A percentile compares a stretch with the other conserved stretches of the same genome.
Evolutionary conservation across 1,284 basidiomycete genomes (phyloP).

Genomic region (Athelia psychrophila): DNA sequence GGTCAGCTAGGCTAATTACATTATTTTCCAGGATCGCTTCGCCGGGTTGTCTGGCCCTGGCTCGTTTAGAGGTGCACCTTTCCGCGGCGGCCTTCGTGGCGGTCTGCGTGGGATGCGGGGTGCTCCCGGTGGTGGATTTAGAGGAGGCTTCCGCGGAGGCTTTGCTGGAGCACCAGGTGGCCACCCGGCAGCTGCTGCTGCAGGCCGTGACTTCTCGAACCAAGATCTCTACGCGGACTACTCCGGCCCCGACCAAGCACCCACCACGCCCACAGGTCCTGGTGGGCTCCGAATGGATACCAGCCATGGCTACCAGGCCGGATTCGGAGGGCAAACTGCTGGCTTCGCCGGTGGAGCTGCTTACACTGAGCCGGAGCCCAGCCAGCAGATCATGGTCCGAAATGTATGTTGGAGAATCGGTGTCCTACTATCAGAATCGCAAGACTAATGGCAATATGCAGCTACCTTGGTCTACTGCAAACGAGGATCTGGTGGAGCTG

Average conservation of each 20-base stretch:
- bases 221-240: conserved; percentile 82
- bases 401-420: conserved; percentile 74
- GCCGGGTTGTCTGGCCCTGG: conserved; percentile 74
- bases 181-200: conserved; percentile 49
- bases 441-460: conserved; percentile 28
- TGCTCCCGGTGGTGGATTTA: conserved; percentile 39
- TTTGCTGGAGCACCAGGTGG: conserved; percentile 52
- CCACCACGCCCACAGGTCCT: conserved; percentile 32
- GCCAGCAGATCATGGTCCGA: conserved; percentile 95
- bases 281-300: conserved; percentile 48
- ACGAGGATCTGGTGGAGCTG: conserved; percentile 96
- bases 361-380: conserved; percentile 68
- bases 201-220: conserved; percentile 72
- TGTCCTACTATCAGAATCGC: background rate
- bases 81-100: conserved; percentile 52
- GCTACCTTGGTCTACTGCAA: conserved; percentile 99
- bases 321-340: conserved; percentile 38
- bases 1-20: conserved; percentile 25
- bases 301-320: conserved; percentile 29
- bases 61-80: conserved; percentile 52
- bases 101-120: conserved; percentile 37
- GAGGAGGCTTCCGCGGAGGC: conserved; percentile 59
- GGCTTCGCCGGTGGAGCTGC: conserved; percentile 32
- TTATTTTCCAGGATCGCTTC: conserved; percentile 66
- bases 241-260: conserved; percentile 70